phyloP scores from a whole-genome alignment of 306 rosid genomes.

The Dryas drummondii region DNA sequence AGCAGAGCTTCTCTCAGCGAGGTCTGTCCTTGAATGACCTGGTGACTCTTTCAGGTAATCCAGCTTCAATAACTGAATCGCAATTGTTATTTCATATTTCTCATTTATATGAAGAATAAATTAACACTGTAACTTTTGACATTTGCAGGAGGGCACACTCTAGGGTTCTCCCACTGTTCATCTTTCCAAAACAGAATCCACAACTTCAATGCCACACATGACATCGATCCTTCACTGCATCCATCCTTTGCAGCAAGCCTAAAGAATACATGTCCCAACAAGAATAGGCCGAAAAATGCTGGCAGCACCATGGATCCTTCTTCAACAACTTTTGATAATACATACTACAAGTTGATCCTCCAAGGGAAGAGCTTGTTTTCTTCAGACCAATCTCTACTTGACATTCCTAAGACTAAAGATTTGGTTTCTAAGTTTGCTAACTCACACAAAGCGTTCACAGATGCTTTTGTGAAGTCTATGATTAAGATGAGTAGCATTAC shows the following conservation, averaged over 20 bases:
- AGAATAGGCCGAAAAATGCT: slow-evolving; percentile 35
- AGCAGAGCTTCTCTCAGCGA: slow-evolving; percentile 48
- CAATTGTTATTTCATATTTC: not conserved
- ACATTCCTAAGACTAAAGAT: slow-evolving; percentile 36
- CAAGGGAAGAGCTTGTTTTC: slow-evolving; percentile 44
- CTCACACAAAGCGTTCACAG: slow-evolving; percentile 41
- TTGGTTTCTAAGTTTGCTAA: slow-evolving; percentile 37
- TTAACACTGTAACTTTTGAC: slow-evolving; percentile 9
- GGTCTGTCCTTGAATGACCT: slow-evolving; percentile 53
- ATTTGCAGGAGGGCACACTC: slow-evolving; percentile 79
- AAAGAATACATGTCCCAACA: slow-evolving; percentile 36
- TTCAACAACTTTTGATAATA: slow-evolving; percentile 44
- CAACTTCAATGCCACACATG: slow-evolving; percentile 53
- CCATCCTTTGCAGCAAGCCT: slow-evolving; percentile 44
- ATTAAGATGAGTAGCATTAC: slow-evolving; percentile 47
- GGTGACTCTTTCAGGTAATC: slow-evolving; percentile 55
- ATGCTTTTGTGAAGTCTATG: slow-evolving; percentile 41
- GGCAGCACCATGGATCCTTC: slow-evolving; percentile 46
- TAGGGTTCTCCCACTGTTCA: slow-evolving; percentile 90
- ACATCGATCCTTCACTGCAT: slow-evolving; percentile 58
- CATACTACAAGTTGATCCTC: slow-evolving; percentile 40
- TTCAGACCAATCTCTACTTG: slow-evolving; percentile 47
- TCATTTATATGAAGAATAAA: not conserved
- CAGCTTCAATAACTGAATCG: not conserved
- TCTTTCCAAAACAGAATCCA: slow-evolving; percentile 54